phyloP scores from a whole-genome alignment of 352 stramenopile species.

The Globisporangium alternatum region DNA sequence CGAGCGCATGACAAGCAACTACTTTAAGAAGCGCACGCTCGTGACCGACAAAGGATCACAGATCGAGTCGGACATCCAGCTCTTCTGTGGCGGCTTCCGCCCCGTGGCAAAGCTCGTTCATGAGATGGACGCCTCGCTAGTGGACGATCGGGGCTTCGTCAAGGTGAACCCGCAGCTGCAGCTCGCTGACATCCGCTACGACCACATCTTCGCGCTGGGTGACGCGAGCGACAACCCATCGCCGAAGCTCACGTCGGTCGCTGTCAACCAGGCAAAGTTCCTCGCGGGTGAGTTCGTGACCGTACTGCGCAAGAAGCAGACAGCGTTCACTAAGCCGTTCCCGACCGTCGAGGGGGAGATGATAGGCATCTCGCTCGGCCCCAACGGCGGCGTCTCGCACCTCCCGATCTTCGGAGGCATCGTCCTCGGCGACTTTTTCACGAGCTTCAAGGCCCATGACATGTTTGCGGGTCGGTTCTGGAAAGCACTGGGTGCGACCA shows the following conservation, averaged over 20 bases:
- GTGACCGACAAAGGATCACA: not conserved
- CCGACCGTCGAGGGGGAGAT: not conserved
- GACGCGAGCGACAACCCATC: slow-evolving; percentile 1
- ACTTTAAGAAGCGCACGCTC: not conserved
- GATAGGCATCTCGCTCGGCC: not conserved
- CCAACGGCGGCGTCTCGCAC: not conserved
- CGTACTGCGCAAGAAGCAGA: not conserved
- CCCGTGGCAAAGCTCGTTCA: not conserved
- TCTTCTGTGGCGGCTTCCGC: not conserved
- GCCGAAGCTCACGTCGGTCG: not conserved
- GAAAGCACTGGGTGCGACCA: not conserved
- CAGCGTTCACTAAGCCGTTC: not conserved
- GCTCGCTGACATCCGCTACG: not conserved
- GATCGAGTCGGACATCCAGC: slow-evolving; percentile 7
- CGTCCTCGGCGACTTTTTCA: slow-evolving; percentile 1
- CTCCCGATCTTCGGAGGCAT: not conserved
- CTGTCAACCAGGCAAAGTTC: not conserved
- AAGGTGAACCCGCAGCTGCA: slow-evolving; percentile 1
- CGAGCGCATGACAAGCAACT: not conserved
- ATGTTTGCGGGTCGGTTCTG: not conserved
- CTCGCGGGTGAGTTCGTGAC: not conserved
- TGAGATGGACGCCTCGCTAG: not conserved
- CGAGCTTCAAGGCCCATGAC: slow-evolving; percentile 1
- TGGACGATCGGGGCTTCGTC: not conserved
- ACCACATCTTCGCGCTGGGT: not conserved